Percentiles rank a stretch among this genome's conserved stretches.
These are phyloP conservation scores for Urochloa ruziziensis DNA, from an alignment of 176 grass and related monocot genomes.

Conservation along the genomic window DNA sequence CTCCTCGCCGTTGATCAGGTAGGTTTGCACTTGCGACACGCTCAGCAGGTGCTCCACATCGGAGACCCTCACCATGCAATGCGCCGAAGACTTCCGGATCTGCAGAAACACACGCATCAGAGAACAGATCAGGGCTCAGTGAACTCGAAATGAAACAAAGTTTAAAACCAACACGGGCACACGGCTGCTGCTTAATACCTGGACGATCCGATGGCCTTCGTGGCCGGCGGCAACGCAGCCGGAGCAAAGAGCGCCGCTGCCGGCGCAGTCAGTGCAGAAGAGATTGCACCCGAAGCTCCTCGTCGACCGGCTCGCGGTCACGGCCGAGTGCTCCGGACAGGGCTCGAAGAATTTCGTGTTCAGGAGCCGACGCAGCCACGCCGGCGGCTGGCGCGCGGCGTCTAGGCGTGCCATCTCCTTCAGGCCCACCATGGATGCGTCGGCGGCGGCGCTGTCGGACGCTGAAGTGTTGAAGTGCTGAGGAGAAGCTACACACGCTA, in stretches of 20 bases:
- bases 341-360: not conserved
- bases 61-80: not conserved
- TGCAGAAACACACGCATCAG: not conserved
- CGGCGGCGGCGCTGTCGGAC: not conserved
- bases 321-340: not conserved
- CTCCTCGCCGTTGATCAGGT: not conserved
- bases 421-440: not conserved
- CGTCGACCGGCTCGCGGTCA: not conserved
- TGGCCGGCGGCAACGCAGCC: too few species aligned
- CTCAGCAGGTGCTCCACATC: not conserved
- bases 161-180: too few species aligned
- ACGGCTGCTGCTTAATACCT: too few species aligned
- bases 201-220: too few species aligned
- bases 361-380: conserved; percentile 17
- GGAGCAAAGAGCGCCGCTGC: too few species aligned
- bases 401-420: not conserved
- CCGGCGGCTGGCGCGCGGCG: not conserved
- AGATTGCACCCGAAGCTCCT: too few species aligned
- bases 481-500: not conserved
- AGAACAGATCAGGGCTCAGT: too few species aligned
- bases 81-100: not conserved
- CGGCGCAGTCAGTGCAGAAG: too few species aligned
- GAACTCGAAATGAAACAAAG: too few species aligned
- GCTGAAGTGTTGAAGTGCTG: too few species aligned
- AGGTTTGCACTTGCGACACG: not conserved